Base-by-base conservation (phyloP, 306 rosid species). In the Vachellia collinsii region DNA sequence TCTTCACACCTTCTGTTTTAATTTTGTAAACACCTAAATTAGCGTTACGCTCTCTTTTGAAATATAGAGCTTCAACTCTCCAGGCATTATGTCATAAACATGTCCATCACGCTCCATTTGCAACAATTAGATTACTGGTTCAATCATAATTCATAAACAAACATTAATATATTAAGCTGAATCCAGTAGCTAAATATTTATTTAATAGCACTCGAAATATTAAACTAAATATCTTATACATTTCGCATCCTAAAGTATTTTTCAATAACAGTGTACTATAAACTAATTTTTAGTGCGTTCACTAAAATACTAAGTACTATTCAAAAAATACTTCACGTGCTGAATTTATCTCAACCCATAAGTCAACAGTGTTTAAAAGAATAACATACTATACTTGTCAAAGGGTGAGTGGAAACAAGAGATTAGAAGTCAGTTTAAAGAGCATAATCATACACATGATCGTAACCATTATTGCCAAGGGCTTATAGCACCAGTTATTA, bases 401-500 rank as follows among this genome's bases (percentile, higher is more conserved):
- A 29, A 20, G 29, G 39, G 69, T 7, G 66, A 39, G 22, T 12
- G 9, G 23, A 9, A 4, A 47, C 23, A 2, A 38, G 19, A 72
- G 77, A 34, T 6, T 13, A 19, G 20, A 22, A 3, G 39, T 12
- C 7, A 56, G n/a, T 4, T 1, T 10, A 17, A 72, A 12, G 6
- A 41, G 67, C 34, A 75, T 56, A 10, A 9, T 68, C 8, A n/a
- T 43, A 75, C 25, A 75, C 70, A 75, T 2, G 12, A 66, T 42
- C 72, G 72, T 61, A 3, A 39, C 72, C 41, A 72, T 53, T 29
- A 29, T 29, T 67, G 37, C 20, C 41, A 23, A 56, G 39, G 51
- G 77, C 82, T 84, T 72, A 8, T 2, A 38, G 48, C 82, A 81
- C 54, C 78, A 61, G 9, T 79, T 59, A 79, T 74, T 74, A 9